Evolutionary conservation across 768 basidiomycete species (phyloP).

Genomic region (Jaapia argillacea): DNA sequence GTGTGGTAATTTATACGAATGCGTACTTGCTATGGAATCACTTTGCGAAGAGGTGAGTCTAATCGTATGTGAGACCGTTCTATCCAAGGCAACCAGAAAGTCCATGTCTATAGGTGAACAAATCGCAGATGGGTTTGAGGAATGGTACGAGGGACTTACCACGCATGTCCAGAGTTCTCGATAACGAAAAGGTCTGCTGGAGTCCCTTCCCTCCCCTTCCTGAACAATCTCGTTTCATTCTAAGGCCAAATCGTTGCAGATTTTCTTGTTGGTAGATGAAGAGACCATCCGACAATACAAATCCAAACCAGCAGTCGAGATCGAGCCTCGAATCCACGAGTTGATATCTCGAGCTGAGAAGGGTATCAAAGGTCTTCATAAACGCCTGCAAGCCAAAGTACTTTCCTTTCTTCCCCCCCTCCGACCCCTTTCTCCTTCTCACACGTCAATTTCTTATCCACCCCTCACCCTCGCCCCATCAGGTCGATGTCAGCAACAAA

Average conservation of each 20-base stretch:
- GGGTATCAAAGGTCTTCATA: conserved; percentile 49
- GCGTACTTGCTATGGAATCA: not conserved
- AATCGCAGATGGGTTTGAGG: conserved; percentile 58
- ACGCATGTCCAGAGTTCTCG: conserved; percentile 57
- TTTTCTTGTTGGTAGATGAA: conserved; percentile 68
- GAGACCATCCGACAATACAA: conserved; percentile 67
- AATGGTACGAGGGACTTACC: conserved; percentile 65
- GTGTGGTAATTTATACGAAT: not conserved
- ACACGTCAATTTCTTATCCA: too few species aligned
- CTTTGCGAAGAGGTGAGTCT: not conserved
- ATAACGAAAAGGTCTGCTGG: conserved; percentile 49
- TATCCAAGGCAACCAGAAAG: not conserved
- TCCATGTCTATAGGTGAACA: conserved; percentile 36
- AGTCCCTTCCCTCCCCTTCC: conserved; percentile 2
- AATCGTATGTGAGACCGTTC: not conserved
- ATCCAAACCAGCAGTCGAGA: conserved; percentile 63
- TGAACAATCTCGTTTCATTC: not conserved
- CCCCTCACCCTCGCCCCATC: too few species aligned
- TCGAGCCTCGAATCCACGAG: conserved; percentile 73
- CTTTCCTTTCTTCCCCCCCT: too few species aligned
- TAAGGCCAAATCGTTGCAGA: conserved; percentile 31
- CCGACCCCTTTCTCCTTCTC: too few species aligned
- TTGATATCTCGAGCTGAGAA: conserved; percentile 63
- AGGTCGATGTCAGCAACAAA: too few species aligned
- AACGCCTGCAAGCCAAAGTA: conserved; percentile 64